phyloP scores from a whole-genome alignment of 768 basidiomycete species.

The Termitomyces sp. region DNA sequence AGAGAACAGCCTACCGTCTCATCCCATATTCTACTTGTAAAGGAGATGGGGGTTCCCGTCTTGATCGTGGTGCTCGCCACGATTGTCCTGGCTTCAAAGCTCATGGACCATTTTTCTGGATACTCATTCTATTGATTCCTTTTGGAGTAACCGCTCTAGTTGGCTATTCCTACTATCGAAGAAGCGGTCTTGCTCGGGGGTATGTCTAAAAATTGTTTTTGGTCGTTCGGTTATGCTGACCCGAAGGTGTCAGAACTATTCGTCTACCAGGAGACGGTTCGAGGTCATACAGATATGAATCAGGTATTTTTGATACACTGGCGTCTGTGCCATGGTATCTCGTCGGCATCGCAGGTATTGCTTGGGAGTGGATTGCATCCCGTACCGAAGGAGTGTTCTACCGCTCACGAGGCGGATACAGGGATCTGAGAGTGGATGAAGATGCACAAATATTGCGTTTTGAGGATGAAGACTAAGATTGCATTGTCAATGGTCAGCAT shows the following conservation, averaged over 20 bases:
- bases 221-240: slow-evolving; percentile 6
- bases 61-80: slow-evolving; percentile 71
- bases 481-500: background rate
- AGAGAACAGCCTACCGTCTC: slow-evolving; percentile 86
- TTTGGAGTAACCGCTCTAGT: slow-evolving; percentile 72
- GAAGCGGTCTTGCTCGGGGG: slow-evolving; percentile 72
- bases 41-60: slow-evolving; percentile 78
- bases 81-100: slow-evolving; percentile 76
- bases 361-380: slow-evolving; percentile 58
- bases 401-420: slow-evolving; percentile 58
- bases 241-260: slow-evolving; percentile 49
- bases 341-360: slow-evolving; percentile 71
- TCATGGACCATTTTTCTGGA: slow-evolving; percentile 81
- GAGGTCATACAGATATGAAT: slow-evolving; percentile 22
- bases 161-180: slow-evolving; percentile 78
- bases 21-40: slow-evolving; percentile 87
- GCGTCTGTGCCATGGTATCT: slow-evolving; percentile 91
- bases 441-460: slow-evolving; percentile 84
- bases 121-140: slow-evolving; percentile 68
- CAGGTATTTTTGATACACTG: slow-evolving; percentile 59
- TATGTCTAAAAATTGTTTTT: slow-evolving; percentile 20
- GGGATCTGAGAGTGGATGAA: slow-evolving; percentile 78
- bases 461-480: slow-evolving; percentile 61
- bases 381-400: slow-evolving; percentile 38
- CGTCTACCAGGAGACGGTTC: slow-evolving; percentile 62